Conservation (phyloP, 2,329 filamentous ascomycete species). For the Talaromyces atroroseus region DNA sequence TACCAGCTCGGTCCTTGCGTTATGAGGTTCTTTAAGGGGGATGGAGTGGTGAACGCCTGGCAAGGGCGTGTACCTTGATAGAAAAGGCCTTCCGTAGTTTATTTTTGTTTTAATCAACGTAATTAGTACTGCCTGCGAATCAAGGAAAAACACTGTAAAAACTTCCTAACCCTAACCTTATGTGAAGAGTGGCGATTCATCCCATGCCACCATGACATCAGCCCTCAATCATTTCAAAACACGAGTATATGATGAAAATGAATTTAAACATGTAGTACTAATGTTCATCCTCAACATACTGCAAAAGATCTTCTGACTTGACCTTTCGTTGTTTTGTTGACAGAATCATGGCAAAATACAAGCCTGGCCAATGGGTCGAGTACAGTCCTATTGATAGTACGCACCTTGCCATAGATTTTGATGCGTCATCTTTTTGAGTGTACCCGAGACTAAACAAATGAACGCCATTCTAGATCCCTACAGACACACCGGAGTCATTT, state of each 20-base stretch:
- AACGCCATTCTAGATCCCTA: conserved; percentile 5
- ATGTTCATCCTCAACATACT: background rate
- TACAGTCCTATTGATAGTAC: conserved; percentile 13
- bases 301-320: background rate
- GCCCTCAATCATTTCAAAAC: background rate
- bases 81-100: too few species aligned
- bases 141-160: background rate
- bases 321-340: background rate
- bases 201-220: conserved; percentile 10
- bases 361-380: conserved; percentile 13
- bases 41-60: background rate
- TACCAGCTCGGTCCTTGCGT: background rate
- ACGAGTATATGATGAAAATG: background rate
- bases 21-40: background rate
- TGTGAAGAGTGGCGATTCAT: background rate
- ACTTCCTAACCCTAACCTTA: background rate
- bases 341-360: conserved; percentile 8
- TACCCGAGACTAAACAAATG: background rate
- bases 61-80: background rate
- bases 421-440: background rate
- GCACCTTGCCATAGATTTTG: background rate
- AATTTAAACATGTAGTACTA: background rate
- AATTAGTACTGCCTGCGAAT: background rate
- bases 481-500: conserved; percentile 10
- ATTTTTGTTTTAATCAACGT: background rate